These are phyloP conservation scores for Kwoniella europaea DNA, from an alignment of 768 basidiomycete species.

Conservation along the genomic window DNA sequence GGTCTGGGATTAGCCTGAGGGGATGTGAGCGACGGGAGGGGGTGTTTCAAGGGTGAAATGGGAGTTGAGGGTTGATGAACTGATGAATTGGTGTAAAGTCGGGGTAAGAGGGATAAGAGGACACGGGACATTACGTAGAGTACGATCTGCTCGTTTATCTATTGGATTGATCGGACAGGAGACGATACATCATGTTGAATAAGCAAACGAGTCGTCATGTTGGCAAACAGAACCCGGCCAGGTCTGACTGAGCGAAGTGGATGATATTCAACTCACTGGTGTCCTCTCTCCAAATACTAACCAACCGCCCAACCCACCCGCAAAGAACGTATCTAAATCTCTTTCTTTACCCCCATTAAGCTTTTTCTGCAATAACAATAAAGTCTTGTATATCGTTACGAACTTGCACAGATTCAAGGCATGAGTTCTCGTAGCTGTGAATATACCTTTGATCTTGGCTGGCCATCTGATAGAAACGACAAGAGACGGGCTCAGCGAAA, in stretches of 20 bases:
- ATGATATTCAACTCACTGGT: conserved; percentile 57
- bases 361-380: conserved; percentile 81
- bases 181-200: too few species aligned
- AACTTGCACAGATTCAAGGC: conserved; percentile 91
- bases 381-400: conserved; percentile 87
- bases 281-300: conserved; percentile 58
- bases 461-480: conserved; percentile 32
- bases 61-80: conserved; percentile 59
- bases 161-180: too few species aligned
- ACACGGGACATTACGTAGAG: conserved; percentile 94
- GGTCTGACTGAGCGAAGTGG: too few species aligned
- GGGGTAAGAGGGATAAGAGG: conserved; percentile 86
- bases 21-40: conserved; percentile 57
- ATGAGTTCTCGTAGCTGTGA: conserved; percentile 84
- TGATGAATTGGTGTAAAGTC: conserved; percentile 59
- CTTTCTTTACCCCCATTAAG: conserved; percentile 77
- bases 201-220: too few species aligned
- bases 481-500: too few species aligned
- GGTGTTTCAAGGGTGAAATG: conserved; percentile 45
- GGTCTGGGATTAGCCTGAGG: conserved; percentile 61
- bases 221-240: too few species aligned
- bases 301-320: conserved; percentile 90
- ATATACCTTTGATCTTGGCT: conserved; percentile 64
- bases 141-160: conserved; percentile 72
- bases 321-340: conserved; percentile 82